A percentile compares a stretch with the other conserved stretches of the same genome.
phyloP scores from a whole-genome alignment of 2,329 filamentous ascomycete species.

The Davidsoniella eucalypti region DNA sequence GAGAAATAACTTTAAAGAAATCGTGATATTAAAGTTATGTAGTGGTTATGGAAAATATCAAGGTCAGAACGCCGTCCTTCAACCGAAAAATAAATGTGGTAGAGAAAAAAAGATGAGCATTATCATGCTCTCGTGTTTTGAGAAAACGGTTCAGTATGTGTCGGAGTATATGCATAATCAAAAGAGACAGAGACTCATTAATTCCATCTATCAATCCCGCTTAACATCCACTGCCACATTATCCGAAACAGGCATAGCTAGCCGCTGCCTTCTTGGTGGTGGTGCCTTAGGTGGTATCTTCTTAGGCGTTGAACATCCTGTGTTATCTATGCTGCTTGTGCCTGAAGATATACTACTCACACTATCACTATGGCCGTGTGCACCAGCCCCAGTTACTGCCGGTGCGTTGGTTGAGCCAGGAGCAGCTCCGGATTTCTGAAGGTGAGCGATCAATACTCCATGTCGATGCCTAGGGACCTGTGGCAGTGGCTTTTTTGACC shows the following conservation, averaged over 20 bases:
- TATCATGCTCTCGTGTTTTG: too few species aligned
- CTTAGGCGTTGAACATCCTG: constrained; percentile 17
- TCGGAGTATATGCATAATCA: background rate
- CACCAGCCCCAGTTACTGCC: too few species aligned
- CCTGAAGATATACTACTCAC: background rate
- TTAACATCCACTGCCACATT: background rate
- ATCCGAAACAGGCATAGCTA: constrained; percentile 13
- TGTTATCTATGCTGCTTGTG: background rate
- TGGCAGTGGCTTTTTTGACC: constrained; percentile 32
- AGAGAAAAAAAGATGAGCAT: too few species aligned
- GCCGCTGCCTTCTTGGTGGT: constrained; percentile 29
- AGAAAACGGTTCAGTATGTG: background rate
- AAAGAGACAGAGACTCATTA: background rate
- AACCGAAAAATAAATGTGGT: too few species aligned
- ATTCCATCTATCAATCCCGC: background rate
- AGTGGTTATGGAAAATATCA: too few species aligned
- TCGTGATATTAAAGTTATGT: too few species aligned
- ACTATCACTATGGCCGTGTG: background rate
- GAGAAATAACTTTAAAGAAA: too few species aligned
- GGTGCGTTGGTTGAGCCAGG: background rate
- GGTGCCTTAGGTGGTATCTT: constrained; percentile 30
- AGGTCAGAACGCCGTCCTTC: too few species aligned
- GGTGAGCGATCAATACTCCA: constrained; percentile 28
- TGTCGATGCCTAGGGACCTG: constrained; percentile 41
- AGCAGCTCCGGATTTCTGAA: constrained; percentile 16